Evolutionary conservation across 495 filamentous ascomycete species (phyloP), one percentile per base, ranked within the genome.

Genomic region (Lophium mytilinum): DNA sequence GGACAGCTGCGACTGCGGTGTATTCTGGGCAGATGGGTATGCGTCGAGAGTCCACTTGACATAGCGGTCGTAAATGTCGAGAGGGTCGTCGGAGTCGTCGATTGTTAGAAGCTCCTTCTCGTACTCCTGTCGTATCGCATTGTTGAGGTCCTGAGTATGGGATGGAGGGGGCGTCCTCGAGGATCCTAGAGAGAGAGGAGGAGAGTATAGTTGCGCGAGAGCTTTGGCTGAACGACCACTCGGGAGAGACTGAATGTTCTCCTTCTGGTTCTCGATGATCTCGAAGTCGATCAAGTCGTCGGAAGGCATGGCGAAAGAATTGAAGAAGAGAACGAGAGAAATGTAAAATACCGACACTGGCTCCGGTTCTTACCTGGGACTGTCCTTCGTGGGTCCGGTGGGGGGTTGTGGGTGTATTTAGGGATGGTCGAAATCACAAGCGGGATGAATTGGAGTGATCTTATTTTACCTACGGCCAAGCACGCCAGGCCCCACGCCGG

Each of bases 31-130:
- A 2, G 92, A 90, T 0, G 93, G 94, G 65, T 96, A 97, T 12
- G 92, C 88, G 67, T 95, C 89, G 15, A 97, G 73, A 0, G 90
- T 94, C 93, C 93, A 98, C 71, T 89, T 87, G 21, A 96, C 89
- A 65, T 98, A 98, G 68, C 94, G 85, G 63, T 96, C 92, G 72
- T 90, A 98, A 45, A 96, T 79, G 66, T 97, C 94, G 36, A 98
- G 82, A 2, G 93, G 93, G 65, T 98, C 93, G 64, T 98, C 93
- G 6, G 88, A 87, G 67, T 97, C 93, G 56, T 80, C 77, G 46
- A 95, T 84, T 30, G 75, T 78, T 24, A 78, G 74, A 6, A 98
- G 71, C 69, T 98, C 93, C 9, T 80, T 77, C 69, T 98, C 94
- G 64, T 85, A 98, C 69, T 94, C 87, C 62, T 83, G 79, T 58